Evolutionary conservation across 352 stramenopile species (phyloP).

Genomic region (Phytophthora rubi): DNA sequence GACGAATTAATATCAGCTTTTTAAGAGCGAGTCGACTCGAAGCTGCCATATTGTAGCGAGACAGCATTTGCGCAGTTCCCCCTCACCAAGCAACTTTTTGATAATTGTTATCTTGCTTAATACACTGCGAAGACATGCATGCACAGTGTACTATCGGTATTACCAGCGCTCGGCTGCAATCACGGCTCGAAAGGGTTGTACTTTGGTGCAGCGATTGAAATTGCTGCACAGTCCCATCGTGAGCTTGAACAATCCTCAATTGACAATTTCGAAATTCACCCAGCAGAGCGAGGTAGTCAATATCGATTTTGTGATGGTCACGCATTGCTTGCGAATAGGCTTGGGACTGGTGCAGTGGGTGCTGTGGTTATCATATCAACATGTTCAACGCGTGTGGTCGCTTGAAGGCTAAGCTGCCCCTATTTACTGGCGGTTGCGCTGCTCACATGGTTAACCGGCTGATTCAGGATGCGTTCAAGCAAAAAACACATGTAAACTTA

Average conservation of each 20-base stretch:
- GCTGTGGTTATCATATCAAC: not conserved
- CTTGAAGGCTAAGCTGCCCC: slow-evolving; percentile 7
- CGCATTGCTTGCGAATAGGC: not conserved
- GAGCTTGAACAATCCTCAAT: not conserved
- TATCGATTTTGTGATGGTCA: slow-evolving; percentile 4
- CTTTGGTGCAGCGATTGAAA: slow-evolving; percentile 1
- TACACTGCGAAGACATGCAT: slow-evolving; percentile 8
- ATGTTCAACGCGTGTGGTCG: not conserved
- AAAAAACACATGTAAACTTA: too few relatives aligned
- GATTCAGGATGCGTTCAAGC: slow-evolving; percentile 13
- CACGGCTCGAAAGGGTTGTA: not conserved
- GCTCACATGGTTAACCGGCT: slow-evolving; percentile 1
- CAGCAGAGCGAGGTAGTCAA: slow-evolving; percentile 8
- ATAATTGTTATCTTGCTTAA: slow-evolving; percentile 8
- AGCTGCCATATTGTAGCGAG: not conserved
- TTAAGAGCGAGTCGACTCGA: not conserved
- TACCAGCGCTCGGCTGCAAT: not conserved
- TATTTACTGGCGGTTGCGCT: slow-evolving; percentile 13
- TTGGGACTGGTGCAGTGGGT: not conserved
- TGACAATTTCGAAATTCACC: slow-evolving; percentile 4
- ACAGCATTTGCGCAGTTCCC: not conserved
- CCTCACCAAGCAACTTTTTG: slow-evolving; percentile 8
- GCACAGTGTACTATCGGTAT: slow-evolving; percentile 14
- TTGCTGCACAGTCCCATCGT: not conserved
- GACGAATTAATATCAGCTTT: too few relatives aligned